Base-by-base conservation (phyloP, 768 basidiomycete species). In the Pleurotus eryngii region DNA sequence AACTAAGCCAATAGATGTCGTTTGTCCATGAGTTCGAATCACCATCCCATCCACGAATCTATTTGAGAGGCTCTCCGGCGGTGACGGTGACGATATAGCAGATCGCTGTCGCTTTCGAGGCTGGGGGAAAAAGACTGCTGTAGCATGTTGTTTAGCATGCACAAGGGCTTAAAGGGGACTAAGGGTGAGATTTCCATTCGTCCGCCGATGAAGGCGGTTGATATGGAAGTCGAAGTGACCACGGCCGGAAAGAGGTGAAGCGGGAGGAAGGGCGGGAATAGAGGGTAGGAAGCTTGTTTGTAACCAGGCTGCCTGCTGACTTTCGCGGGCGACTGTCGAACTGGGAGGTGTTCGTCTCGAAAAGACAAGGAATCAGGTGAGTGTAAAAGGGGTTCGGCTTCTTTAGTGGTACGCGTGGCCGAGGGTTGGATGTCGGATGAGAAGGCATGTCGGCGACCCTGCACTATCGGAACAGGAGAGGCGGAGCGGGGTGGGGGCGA, bases 381-480 rank as follows among this genome's bases (percentile, higher is more conserved):
- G n/a, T n/a, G n/a, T n/a, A n/a, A n/a, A n/a, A n/a, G n/a, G n/a
- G n/a, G n/a, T n/a, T n/a, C n/a, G n/a, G n/a, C n/a, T n/a, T n/a
- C n/a, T n/a, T n/a, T n/a, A n/a, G n/a, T n/a, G n/a, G n/a, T n/a
- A n/a, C n/a, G n/a, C n/a, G n/a, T n/a, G n/a, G n/a, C n/a, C n/a
- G n/a, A n/a, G n/a, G n/a, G n/a, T n/a, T n/a, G n/a, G n/a, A n/a
- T n/a, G n/a, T n/a, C n/a, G n/a, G n/a, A n/a, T n/a, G n/a, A n/a
- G n/a, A n/a, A 69, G 3, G 74, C 62, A 85, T 67, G 68, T 92
- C 90, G 42, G 73, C 72, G 42, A 85, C 68, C 58, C 81, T 77
- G 67, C 90, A 92, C 64, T 81, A 60, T 90, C 87, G 1, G 90
- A 92, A 72, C 90, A 92, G 73, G n/a, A 20, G 20, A 20, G n/a